A percentile compares a stretch with the other conserved stretches of the same genome.
Conservation (phyloP, 768 basidiomycete genomes). For the Coprinellus aureogranulatus region DNA sequence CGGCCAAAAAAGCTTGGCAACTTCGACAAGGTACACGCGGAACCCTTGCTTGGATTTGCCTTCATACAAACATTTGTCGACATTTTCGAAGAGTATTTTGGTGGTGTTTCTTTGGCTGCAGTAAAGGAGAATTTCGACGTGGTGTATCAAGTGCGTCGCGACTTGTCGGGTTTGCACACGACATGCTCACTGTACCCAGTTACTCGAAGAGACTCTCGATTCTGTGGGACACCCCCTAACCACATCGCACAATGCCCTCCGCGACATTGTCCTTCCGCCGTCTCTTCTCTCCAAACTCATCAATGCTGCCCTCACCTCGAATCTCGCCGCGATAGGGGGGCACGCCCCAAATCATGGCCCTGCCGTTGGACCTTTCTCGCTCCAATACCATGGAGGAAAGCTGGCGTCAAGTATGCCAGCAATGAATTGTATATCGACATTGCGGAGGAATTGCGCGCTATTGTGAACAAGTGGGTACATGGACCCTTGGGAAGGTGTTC, state of each 20-base stretch:
- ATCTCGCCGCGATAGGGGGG: slow-evolving; percentile 38
- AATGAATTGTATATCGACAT: slow-evolving; percentile 96
- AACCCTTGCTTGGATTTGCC: slow-evolving; percentile 86
- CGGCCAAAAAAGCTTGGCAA: no score
- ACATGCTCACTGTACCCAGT: no score
- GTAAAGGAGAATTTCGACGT: slow-evolving; percentile 92
- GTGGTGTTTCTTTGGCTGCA: slow-evolving; percentile 72
- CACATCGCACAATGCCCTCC: slow-evolving; percentile 83
- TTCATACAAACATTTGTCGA: slow-evolving; percentile 85
- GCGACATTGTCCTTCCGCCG: slow-evolving; percentile 92
- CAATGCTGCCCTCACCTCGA: slow-evolving; percentile 46
- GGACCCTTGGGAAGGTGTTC: no score
- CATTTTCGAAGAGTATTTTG: slow-evolving; percentile 84
- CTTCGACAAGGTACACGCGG: slow-evolving; percentile 69
- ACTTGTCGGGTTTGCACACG: no score
- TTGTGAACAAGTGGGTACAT: slow-evolving; percentile 78
- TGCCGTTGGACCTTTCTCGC: slow-evolving; percentile 60
- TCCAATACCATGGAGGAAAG: slow-evolving; percentile 94
- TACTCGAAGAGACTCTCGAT: slow-evolving; percentile 94
- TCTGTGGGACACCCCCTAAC: slow-evolving; percentile 90
- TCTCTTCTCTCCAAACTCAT: slow-evolving; percentile 77
- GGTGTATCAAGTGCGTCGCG: slow-evolving; percentile 86
- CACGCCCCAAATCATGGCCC: not conserved
- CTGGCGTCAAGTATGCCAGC: slow-evolving; percentile 75
- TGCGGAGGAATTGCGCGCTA: slow-evolving; percentile 73